These are phyloP conservation scores for Pythium oligandrum DNA, from an alignment of 352 stramenopile genomes.

Conservation along the genomic window DNA sequence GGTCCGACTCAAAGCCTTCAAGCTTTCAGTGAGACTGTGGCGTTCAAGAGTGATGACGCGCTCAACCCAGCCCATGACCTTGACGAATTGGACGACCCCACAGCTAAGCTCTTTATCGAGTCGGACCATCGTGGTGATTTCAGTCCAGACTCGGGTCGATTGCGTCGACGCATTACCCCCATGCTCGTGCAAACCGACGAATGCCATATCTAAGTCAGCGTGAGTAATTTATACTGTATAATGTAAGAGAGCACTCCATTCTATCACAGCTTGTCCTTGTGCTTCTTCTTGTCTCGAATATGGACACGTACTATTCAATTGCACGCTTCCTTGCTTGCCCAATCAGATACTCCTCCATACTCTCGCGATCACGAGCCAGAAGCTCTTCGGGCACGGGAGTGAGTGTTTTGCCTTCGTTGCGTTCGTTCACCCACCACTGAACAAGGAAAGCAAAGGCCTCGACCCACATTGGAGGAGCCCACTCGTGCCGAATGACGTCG, in stretches of 20 bases:
- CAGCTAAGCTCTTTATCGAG: not conserved
- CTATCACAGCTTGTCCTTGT: too few relatives aligned
- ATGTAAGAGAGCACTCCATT: too few relatives aligned
- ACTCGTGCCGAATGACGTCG: too few relatives aligned
- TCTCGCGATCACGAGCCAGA: too few relatives aligned
- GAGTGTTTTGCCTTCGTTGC: too few relatives aligned
- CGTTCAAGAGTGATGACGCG: slow-evolving; percentile 23
- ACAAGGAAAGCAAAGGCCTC: too few relatives aligned
- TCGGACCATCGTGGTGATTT: not conserved
- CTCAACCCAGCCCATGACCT: slow-evolving; percentile 1
- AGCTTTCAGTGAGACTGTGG: slow-evolving; percentile 36
- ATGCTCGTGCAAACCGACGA: slow-evolving; percentile 47
- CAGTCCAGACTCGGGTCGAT: slow-evolving; percentile 26
- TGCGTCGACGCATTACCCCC: slow-evolving; percentile 48
- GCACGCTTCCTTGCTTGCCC: too few relatives aligned
- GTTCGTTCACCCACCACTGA: too few relatives aligned
- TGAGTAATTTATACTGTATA: not conserved
- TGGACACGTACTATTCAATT: not conserved
- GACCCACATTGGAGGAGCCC: too few relatives aligned
- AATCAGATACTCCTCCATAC: too few relatives aligned
- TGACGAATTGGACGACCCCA: slow-evolving; percentile 9
- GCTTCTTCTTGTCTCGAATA: too few relatives aligned
- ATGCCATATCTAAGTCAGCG: slow-evolving; percentile 39
- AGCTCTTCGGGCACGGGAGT: too few relatives aligned
- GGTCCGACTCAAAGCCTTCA: slow-evolving; percentile 20